Evolutionary conservation across 768 basidiomycete species (phyloP).

Genomic region (Calocybe cyanea): DNA sequence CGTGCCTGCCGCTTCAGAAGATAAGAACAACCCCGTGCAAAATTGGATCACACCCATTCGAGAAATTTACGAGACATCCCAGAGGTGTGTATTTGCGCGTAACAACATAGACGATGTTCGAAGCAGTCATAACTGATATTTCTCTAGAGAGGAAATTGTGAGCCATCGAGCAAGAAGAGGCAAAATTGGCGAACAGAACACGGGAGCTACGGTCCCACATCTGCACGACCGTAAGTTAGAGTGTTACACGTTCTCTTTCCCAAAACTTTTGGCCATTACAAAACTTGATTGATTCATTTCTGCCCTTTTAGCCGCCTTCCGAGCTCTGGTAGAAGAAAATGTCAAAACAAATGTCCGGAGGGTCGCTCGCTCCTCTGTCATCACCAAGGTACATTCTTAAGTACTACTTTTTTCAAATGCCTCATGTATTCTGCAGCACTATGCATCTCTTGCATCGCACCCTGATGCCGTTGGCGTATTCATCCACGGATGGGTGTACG

Average conservation of each 20-base stretch:
- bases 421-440: constrained; percentile 5
- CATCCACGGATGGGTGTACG: constrained; percentile 60
- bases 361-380: constrained; percentile 16
- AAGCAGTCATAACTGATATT: constrained; percentile 4
- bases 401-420: background rate
- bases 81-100: constrained; percentile 21
- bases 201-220: constrained; percentile 23
- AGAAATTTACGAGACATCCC: constrained; percentile 30
- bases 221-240: constrained; percentile 20
- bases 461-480: constrained; percentile 19
- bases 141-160: constrained; percentile 27
- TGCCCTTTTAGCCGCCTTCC: constrained; percentile 36
- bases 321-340: constrained; percentile 42
- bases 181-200: constrained; percentile 17
- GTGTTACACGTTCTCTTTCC: background rate
- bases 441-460: constrained; percentile 7
- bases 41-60: constrained; percentile 39
- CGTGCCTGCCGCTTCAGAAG: background rate
- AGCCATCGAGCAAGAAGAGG: constrained; percentile 23
- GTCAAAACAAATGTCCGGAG: constrained; percentile 26
- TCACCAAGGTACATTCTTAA: constrained; percentile 15
- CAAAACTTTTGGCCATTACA: constrained; percentile 1
- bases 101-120: background rate
- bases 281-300: too few species aligned
- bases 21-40: constrained; percentile 25